Conservation (phyloP, 306 rosid genomes). For the Arachis hypogaea region DNA sequence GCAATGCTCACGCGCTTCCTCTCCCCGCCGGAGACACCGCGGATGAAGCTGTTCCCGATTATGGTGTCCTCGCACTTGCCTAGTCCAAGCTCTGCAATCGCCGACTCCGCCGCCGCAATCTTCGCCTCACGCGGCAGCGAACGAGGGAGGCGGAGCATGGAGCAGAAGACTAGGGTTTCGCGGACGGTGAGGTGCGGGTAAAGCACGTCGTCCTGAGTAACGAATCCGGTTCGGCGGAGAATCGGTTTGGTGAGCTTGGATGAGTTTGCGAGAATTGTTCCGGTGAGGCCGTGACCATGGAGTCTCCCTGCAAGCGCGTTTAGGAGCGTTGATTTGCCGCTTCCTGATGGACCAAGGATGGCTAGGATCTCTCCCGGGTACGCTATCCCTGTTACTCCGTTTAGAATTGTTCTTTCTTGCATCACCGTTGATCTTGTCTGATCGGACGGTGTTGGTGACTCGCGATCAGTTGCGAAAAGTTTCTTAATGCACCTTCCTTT, state of each 20-base stretch:
- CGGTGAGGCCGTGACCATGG: slow-evolving; percentile 57
- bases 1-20: slow-evolving; percentile 86
- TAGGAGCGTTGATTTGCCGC: slow-evolving; percentile 87
- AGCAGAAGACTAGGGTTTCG: slow-evolving; percentile 78
- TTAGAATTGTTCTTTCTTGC: slow-evolving; percentile 61
- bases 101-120: slow-evolving; percentile 62
- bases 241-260: slow-evolving; percentile 47
- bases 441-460: slow-evolving; percentile 28
- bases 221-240: slow-evolving; percentile 76
- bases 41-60: slow-evolving; percentile 74
- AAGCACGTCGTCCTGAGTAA: slow-evolving; percentile 78
- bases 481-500: slow-evolving; percentile 44
- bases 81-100: slow-evolving; percentile 65
- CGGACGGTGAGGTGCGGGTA: slow-evolving; percentile 84
- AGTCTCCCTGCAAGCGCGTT: slow-evolving; percentile 75
- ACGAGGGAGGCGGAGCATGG: slow-evolving; percentile 75
- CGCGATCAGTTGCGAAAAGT: slow-evolving; percentile 4
- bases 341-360: slow-evolving; percentile 85
- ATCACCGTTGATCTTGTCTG: slow-evolving; percentile 33
- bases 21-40: slow-evolving; percentile 93
- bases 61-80: slow-evolving; percentile 75
- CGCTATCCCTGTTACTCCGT: slow-evolving; percentile 75
- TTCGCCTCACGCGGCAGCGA: slow-evolving; percentile 43
- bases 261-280: slow-evolving; percentile 70
- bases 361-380: slow-evolving; percentile 84